Evolutionary conservation across 495 filamentous ascomycete genomes (phyloP).

Genomic region (Penicillium alfredii): DNA sequence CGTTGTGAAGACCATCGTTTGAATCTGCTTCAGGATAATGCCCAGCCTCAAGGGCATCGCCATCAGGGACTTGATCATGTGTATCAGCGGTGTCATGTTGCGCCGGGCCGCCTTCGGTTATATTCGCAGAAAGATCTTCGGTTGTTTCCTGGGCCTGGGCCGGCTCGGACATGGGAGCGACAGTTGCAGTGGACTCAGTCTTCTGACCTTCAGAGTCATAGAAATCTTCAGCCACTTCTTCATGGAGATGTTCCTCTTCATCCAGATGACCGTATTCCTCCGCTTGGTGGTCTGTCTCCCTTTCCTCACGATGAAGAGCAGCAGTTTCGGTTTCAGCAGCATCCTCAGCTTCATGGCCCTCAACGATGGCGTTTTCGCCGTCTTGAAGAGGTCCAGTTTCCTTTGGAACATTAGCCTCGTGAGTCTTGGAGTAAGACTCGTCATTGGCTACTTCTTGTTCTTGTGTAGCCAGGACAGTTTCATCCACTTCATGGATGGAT

Average conservation of each 20-base stretch:
- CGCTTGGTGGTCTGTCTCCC: constrained; percentile 5
- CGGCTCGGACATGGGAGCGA: constrained; percentile 15
- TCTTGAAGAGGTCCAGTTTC: constrained; percentile 4
- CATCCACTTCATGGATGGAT: neutral
- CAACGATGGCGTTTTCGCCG: neutral
- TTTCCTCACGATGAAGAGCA: constrained; percentile 1
- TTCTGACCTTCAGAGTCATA: constrained; percentile 27
- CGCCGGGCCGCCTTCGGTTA: neutral
- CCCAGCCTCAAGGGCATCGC: constrained; percentile 12
- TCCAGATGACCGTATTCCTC: constrained; percentile 1
- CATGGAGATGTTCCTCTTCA: constrained; percentile 2
- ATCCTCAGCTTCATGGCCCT: neutral
- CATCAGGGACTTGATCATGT: constrained; percentile 5
- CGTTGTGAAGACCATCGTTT: constrained; percentile 13
- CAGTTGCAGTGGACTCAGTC: constrained; percentile 30
- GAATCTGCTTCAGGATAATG: constrained; percentile 14
- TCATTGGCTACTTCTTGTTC: constrained; percentile 1
- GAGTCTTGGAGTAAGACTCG: constrained; percentile 1
- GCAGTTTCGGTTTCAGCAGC: neutral
- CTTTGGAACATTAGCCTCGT: constrained; percentile 5
- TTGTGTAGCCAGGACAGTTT: neutral
- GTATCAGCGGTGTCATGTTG: constrained; percentile 11
- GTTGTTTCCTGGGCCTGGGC: constrained; percentile 12
- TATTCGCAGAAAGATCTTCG: constrained; percentile 12
- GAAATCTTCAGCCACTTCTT: constrained; percentile 11